phyloP scores from a whole-genome alignment of 2,329 filamentous ascomycete species.

The Chaetomium sp. region DNA sequence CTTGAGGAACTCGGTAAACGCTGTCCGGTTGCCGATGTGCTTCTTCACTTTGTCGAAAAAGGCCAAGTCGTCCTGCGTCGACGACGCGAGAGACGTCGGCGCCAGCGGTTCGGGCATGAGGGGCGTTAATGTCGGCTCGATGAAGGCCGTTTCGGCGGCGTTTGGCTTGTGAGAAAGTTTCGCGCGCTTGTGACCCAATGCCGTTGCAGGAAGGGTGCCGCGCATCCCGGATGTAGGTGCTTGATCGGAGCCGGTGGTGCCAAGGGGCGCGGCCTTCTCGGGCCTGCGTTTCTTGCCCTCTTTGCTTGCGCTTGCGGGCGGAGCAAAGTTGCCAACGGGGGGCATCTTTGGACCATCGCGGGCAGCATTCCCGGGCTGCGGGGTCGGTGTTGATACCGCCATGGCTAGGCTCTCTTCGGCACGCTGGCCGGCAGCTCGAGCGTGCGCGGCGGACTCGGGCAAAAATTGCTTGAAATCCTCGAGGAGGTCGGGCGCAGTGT shows the following conservation, averaged over 20 bases:
- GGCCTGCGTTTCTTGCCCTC: slow-evolving; percentile 80
- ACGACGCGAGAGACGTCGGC: slow-evolving; percentile 65
- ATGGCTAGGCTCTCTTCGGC: slow-evolving; percentile 59
- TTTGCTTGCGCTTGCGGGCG: slow-evolving; percentile 71
- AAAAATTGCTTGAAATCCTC: slow-evolving; percentile 99
- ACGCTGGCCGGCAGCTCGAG: slow-evolving; percentile 53
- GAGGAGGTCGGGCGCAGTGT: slow-evolving; percentile 83
- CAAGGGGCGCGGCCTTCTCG: slow-evolving; percentile 47
- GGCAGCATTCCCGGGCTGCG: slow-evolving; percentile 43
- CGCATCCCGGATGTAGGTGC: slow-evolving; percentile 35
- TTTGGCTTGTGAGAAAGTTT: slow-evolving; percentile 67
- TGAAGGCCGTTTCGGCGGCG: slow-evolving; percentile 47
- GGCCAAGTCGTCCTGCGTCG: slow-evolving; percentile 74
- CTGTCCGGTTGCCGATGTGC: slow-evolving; percentile 83
- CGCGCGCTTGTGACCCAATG: slow-evolving; percentile 53
- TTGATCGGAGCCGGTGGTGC: slow-evolving; percentile 36
- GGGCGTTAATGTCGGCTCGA: slow-evolving; percentile 84
- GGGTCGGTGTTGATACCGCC: slow-evolving; percentile 45
- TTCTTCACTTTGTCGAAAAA: slow-evolving; percentile 98
- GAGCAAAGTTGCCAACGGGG: slow-evolving; percentile 90
- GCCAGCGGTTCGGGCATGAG: slow-evolving; percentile 81
- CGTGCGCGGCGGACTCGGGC: slow-evolving; percentile 68
- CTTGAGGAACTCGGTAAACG: slow-evolving; percentile 94
- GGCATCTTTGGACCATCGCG: slow-evolving; percentile 73
- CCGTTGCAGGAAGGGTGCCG: slow-evolving; percentile 27